A percentile compares a stretch with the other conserved stretches of the same genome.
Conservation (phyloP, 2,329 filamentous ascomycete genomes). For the Coccinonectria pachysandricola region DNA sequence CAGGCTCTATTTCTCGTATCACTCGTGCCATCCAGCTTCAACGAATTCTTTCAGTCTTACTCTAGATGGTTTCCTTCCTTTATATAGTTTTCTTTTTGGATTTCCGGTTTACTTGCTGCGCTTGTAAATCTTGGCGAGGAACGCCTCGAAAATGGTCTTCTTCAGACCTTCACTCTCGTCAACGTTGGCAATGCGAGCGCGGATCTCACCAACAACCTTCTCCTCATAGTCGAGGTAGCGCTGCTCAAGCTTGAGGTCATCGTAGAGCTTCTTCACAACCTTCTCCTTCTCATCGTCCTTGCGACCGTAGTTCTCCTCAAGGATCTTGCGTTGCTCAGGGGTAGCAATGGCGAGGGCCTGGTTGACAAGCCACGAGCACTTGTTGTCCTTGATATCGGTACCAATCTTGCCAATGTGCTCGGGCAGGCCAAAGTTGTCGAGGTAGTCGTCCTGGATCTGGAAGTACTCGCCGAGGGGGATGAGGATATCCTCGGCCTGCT, state of each 20-base stretch:
- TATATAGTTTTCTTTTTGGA: conserved; percentile 2
- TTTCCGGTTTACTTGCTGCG: conserved; percentile 63
- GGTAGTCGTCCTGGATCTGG: conserved; percentile 97
- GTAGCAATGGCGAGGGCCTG: conserved; percentile 73
- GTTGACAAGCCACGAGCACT: conserved; percentile 98
- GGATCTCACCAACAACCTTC: conserved; percentile 69
- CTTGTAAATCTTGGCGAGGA: conserved; percentile 97
- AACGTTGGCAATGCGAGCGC: conserved; percentile 61
- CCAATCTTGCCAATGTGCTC: conserved; percentile 95
- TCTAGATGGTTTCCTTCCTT: conserved; percentile 4
- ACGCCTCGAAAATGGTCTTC: conserved; percentile 79
- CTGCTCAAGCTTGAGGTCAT: conserved; percentile 74
- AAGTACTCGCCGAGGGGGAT: conserved; percentile 99
- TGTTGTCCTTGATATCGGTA: conserved; percentile 98
- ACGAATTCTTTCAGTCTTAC: neutral
- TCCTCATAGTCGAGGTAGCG: conserved; percentile 87
- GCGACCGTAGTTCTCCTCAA: conserved; percentile 88
- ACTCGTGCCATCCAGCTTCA: conserved; percentile 1
- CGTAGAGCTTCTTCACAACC: conserved; percentile 78
- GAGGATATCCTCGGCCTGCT: conserved; percentile 81
- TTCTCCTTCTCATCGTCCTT: conserved; percentile 80
- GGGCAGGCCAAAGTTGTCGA: conserved; percentile 93
- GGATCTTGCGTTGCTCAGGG: conserved; percentile 74
- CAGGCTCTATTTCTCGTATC: conserved; percentile 3
- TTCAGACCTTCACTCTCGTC: conserved; percentile 85